Base-by-base conservation (phyloP, 208 protist species). In the Angomonas ambiguus region DNA sequence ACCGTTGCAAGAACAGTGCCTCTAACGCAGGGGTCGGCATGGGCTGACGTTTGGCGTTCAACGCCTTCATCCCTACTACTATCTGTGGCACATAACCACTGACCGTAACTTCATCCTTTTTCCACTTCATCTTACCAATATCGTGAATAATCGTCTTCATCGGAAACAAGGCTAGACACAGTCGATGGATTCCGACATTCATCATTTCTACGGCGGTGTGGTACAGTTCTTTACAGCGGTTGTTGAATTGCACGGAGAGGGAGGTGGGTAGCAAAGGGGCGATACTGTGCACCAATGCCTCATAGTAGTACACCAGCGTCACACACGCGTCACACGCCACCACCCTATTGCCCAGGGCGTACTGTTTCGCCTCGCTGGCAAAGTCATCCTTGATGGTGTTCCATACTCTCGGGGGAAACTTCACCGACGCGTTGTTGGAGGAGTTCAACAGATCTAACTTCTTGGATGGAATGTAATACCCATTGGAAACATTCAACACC, bases 161-260 rank as follows among this genome's bases (percentile, higher is more conserved):
- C 11, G 88, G 83, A 64, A 76, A 78, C 45, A 92, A 76, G 27
- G 88, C 88, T 59, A 82, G 79, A 69, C 82, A 83, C 20, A 94
- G 72, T 5, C 88, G 83, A 69, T 94, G 84, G 28, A 92, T 74
- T 62, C 79, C 76, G 59, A 94, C 75, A 69, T 94, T 85, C 70
- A 94, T 72, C 68, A 91, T 59, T 67, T 90, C 85, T 35, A 82
- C 75, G 28, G 77, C 73, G 16, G 76, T 71, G n/a, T 38, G 55
- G 67, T 88, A 80, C 45, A 94, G 59, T 5, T 42, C 38, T 10
- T 62, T 55, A 60, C 76, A 80, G n/a, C 80, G 82, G 30, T 61
- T 51, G 38, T 81, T 64, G 32, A 82, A 78, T 33, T 80, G 51
- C 55, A 77, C 60, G 34, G 78, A 71, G 10, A 75, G 58, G n/a